Base-by-base conservation (phyloP, 2,329 filamentous ascomycete species). In the Aspergillus sp. region DNA sequence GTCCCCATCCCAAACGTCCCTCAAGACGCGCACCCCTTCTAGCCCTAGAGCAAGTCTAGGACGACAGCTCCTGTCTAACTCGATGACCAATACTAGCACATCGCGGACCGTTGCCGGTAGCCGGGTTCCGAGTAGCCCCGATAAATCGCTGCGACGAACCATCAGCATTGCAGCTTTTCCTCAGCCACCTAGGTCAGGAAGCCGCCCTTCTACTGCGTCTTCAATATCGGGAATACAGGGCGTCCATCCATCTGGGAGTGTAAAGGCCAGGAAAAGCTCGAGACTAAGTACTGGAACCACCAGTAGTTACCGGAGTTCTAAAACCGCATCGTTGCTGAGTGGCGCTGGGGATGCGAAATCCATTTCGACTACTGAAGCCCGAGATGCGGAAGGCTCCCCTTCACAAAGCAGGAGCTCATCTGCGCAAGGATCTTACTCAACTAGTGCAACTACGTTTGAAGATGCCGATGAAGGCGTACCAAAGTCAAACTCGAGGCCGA, bases 161-260 rank as follows among this genome's bases (percentile, higher is more conserved):
- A 89, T 96, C 70, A 97, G 93, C 82, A 96, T 97, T 71, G 94
- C 93, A 72, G 89, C 92, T 1, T 97, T 98, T 71, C 94, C 94
- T 30, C 90, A 96, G 65, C 94, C 94, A 13, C 94, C 94, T 13
- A 88, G 88, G 66, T 86, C 87, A 51, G 83, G 84, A 57, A 82
- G 78, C 80, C 68, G 92, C 83, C 77, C 80, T 87, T 59, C 90
- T 85, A 54, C 86, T 83, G 57, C 85, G 72, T 76, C 83, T 70
- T 68, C 78, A 72, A 55, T 75, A 62, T 70, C 81, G 60, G 71
- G 68, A 3, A 67, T 73, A 27, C 71, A 73, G 39, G 70, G 75
- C 17, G 65, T 70, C 49, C 63, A 65, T n/a, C 60, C 73, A 6
- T 63, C 70, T 19, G 64, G 69, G 61, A 69, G 75, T 62, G 54